phyloP scores from a whole-genome alignment of 2,329 filamentous ascomycete genomes.

The Colletotrichum truncatum region DNA sequence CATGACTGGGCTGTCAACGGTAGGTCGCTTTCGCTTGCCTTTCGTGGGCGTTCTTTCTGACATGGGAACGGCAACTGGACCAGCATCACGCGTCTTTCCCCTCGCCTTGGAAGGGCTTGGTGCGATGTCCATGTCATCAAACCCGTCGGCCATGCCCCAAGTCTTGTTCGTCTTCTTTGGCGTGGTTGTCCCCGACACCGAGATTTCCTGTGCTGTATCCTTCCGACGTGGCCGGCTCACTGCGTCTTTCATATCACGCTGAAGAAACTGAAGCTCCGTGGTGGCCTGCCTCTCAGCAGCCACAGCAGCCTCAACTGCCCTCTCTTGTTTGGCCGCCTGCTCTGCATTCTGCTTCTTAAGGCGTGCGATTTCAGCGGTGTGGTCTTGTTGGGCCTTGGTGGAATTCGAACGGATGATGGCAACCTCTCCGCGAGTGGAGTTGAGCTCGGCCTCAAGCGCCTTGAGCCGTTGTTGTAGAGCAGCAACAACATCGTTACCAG shows the following conservation, averaged over 20 bases:
- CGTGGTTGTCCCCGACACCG: slow-evolving; percentile 50
- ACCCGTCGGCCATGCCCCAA: slow-evolving; percentile 76
- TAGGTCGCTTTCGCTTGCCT: slow-evolving; percentile 74
- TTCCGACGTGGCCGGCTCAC: slow-evolving; percentile 57
- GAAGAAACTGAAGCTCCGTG: slow-evolving; percentile 77
- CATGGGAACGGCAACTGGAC: slow-evolving; percentile 53
- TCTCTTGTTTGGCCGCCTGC: slow-evolving; percentile 69
- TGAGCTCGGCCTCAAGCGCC: slow-evolving; percentile 64
- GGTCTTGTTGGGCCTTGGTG: slow-evolving; percentile 67
- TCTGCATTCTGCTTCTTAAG: slow-evolving; percentile 73
- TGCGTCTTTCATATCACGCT: slow-evolving; percentile 75
- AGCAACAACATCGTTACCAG: slow-evolving; percentile 48
- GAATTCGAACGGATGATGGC: slow-evolving; percentile 79
- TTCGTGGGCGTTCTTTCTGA: slow-evolving; percentile 70
- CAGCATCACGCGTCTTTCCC: slow-evolving; percentile 49
- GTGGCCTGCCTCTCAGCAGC: slow-evolving; percentile 71
- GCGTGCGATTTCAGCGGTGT: slow-evolving; percentile 69
- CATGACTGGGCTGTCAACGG: slow-evolving; percentile 72
- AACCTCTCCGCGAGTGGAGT: slow-evolving; percentile 74
- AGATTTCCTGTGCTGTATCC: slow-evolving; percentile 41
- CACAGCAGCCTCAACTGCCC: slow-evolving; percentile 70
- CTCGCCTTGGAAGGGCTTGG: slow-evolving; percentile 63
- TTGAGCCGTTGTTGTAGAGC: slow-evolving; percentile 62
- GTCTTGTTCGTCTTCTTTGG: slow-evolving; percentile 67
- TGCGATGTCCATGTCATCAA: slow-evolving; percentile 72